Evolutionary conservation across 2,329 filamentous ascomycete species (phyloP), one percentile per base, ranked within the genome.

Genomic region (Alternaria brassicae): DNA sequence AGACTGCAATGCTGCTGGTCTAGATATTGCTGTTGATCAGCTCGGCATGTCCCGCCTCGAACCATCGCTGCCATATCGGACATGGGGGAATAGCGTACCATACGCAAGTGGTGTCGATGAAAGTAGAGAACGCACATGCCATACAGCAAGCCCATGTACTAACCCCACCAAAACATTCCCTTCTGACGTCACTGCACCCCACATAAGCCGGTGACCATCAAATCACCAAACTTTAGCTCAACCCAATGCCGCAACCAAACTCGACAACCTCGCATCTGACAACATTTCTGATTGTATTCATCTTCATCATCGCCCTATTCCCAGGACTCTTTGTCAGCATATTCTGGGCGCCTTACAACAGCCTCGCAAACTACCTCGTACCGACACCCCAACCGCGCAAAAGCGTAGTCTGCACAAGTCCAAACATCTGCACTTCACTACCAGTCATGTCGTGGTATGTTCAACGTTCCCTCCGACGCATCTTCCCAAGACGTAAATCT

Each of bases 271-370:
- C 72, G 10, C 70, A 75, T 45, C 63, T 72, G 49, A 79, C 78
- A 61, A 81, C 77, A 6, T 72, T 82, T 62, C 66, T 85, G 61
- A 81, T 85, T 70, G 73, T 83, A 57, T 63, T 74, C 58, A 72
- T 82, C 74, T 80, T 86, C 77, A 78, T 83, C 54, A 71, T 82
- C 68, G 79, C 81, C 63, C 81, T 85, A 64, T 84, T 84, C 72
- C 82, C 82, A 15, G 72, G 72, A 60, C 66, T 80, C 61, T 83
- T 84, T 69, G 77, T 81, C 63, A 60, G 75, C 73, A 76, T 74
- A 68, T 74, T 65, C 68, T 78, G 72, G 70, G 70, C 62, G 61
- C 75, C 76, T 58, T 77, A 77, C 63, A 63, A 72, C 53, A 62
- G 63, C 3, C 60, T 70, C 21, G 65, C 63, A 9, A 51, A 66